These are phyloP conservation scores for Leccinum pachyderme DNA, from an alignment of 1,284 basidiomycete species.

Conservation along the genomic window DNA sequence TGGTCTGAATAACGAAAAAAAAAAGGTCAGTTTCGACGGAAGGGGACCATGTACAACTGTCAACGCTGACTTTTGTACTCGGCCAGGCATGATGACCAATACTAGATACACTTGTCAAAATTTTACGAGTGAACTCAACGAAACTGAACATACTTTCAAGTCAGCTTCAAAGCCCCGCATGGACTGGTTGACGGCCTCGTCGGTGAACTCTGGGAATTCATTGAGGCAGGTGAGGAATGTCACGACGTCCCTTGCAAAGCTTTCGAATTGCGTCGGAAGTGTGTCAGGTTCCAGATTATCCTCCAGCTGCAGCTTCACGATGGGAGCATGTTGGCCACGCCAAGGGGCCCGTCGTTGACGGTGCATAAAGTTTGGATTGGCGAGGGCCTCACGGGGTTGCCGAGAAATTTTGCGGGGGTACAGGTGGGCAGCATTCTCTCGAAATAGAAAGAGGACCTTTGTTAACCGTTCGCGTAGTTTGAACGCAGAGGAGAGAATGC, in stretches of 20 bases:
- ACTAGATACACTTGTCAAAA: constrained; percentile 24
- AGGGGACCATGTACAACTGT: background rate
- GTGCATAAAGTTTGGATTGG: constrained; percentile 39
- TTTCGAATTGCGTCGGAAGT: constrained; percentile 38
- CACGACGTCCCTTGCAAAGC: constrained; percentile 47
- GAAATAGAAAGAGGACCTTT: constrained; percentile 36
- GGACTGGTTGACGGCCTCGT: constrained; percentile 53
- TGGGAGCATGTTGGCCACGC: constrained; percentile 31
- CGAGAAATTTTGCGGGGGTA: constrained; percentile 34
- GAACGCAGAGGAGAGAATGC: constrained; percentile 36
- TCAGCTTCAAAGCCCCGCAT: constrained; percentile 51
- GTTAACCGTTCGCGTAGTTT: constrained; percentile 35
- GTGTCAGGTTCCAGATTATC: constrained; percentile 34
- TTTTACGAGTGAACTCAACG: background rate
- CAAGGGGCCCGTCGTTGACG: constrained; percentile 31
- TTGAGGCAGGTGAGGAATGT: constrained; percentile 53
- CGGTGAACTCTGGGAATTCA: constrained; percentile 57
- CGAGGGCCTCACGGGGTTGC: constrained; percentile 33
- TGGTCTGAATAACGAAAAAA: constrained; percentile 38
- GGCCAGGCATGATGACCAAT: constrained; percentile 34
- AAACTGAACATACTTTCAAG: constrained; percentile 40
- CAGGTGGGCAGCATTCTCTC: constrained; percentile 34
- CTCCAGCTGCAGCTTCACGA: constrained; percentile 29
- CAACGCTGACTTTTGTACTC: constrained; percentile 35
- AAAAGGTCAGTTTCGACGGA: constrained; percentile 12